phyloP scores from a whole-genome alignment of 768 basidiomycete genomes.

The Omphalotus guepiniiformis region DNA sequence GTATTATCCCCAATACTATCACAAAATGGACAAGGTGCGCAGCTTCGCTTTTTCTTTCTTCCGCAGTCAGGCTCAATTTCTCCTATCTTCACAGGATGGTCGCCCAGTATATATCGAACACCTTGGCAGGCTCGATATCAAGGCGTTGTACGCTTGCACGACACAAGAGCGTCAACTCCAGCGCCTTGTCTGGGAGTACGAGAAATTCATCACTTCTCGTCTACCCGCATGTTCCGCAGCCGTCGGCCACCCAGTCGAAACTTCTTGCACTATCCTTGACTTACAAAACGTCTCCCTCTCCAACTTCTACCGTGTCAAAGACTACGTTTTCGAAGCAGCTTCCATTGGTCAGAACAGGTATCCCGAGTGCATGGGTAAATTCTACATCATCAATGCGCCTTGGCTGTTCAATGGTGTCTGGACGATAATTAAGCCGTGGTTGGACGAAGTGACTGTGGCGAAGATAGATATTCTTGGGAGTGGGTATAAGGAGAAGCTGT shows the following conservation, averaged over 20 bases:
- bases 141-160: slow-evolving; percentile 75
- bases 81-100: slow-evolving; percentile 60
- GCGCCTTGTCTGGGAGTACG: slow-evolving; percentile 90
- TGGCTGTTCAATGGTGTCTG: slow-evolving; percentile 90
- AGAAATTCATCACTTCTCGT: slow-evolving; percentile 77
- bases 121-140: slow-evolving; percentile 86
- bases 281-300: slow-evolving; percentile 64
- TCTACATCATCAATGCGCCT: slow-evolving; percentile 98
- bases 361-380: slow-evolving; percentile 94
- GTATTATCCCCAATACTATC: slow-evolving; percentile 95
- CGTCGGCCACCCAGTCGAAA: slow-evolving; percentile 87
- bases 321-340: slow-evolving; percentile 77
- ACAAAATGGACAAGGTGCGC: slow-evolving; percentile 90
- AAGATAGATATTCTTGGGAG: slow-evolving; percentile 91
- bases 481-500: slow-evolving; percentile 67
- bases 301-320: slow-evolving; percentile 89
- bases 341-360: slow-evolving; percentile 87
- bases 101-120: slow-evolving; percentile 94
- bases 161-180: slow-evolving; percentile 85
- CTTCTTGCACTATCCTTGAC: slow-evolving; percentile 96
- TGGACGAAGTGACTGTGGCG: slow-evolving; percentile 90
- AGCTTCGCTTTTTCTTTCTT: neutral
- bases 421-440: slow-evolving; percentile 85
- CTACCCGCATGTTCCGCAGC: slow-evolving; percentile 72
- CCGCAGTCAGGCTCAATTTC: neutral